phyloP scores from a whole-genome alignment of 2,329 filamentous ascomycete species.

The Botryotinia globosa region DNA sequence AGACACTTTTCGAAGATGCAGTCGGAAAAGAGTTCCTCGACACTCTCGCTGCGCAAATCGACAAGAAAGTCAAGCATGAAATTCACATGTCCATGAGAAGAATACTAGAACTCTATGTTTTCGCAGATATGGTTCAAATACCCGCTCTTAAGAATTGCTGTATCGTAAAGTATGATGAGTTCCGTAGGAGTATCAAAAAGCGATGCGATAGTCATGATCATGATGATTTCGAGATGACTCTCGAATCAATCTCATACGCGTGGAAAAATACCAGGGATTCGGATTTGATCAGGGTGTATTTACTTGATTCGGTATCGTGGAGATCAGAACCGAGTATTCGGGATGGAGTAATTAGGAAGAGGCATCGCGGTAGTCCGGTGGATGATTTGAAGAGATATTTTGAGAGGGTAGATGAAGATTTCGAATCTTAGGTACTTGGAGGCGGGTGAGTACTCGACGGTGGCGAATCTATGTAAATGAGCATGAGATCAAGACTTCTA shows the following conservation, averaged over 20 bases:
- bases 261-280: not conserved
- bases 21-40: not conserved
- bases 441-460: not conserved
- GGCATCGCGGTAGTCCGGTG: not conserved
- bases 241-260: not conserved
- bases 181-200: not conserved
- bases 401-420: not conserved
- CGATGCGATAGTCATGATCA: not conserved
- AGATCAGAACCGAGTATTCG: not conserved
- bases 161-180: not conserved
- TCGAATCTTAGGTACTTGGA: not conserved
- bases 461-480: not conserved
- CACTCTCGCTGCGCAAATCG: not conserved
- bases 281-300: not conserved
- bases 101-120: not conserved
- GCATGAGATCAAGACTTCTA: not conserved
- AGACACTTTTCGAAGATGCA: not conserved
- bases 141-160: not conserved
- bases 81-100: not conserved
- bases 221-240: not conserved
- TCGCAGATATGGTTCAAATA: not conserved
- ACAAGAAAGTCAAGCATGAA: not conserved
- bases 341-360: not conserved
- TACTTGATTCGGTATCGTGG: not conserved
- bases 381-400: not conserved